Evolutionary conservation across 371 early-diverging fungal species (phyloP), one percentile per base, ranked within the genome.

Genomic region (Blyttiomyces sp.): DNA sequence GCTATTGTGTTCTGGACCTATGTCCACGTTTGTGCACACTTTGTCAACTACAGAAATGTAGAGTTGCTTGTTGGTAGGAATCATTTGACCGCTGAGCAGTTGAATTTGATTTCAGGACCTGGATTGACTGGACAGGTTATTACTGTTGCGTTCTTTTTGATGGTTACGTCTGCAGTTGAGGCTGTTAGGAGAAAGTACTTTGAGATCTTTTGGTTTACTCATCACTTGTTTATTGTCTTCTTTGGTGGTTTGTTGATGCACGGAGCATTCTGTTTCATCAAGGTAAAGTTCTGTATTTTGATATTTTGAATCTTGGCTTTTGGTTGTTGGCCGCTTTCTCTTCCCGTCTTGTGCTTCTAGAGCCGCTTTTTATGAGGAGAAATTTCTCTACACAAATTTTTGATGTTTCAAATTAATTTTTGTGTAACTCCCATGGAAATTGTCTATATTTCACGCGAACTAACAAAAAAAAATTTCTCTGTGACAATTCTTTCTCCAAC

Each of bases 201-300:
- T 69, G 90, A 92, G 69, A 51, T 79, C 55, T 92, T 92, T 68
- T 92, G 88, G 87, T 89, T 88, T 70, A 80, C 86, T 50, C 93
- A 92, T 69, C 93, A 92, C 64, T 74, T 91, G 44, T 92, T 90
- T 61, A 69, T 88, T 51, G 69, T 91, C 54, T 90, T 88, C 74
- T 89, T 92, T 76, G 88, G 79, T 39, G 81, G 83, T 43, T 82
- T 85, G 28, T 78, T 91, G 7, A 79, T 90, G 66, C 93, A 92
- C 70, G 92, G 92, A n/a, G 79, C 86, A 3, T 91, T 85, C 72
- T 92, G 93, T 72, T 74, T 92, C 66, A 77, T 92, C 61, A 86
- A 88, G 66, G 66, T 66, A 31, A 31, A 9, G 30, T 4, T 26
- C 34, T 33, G 19, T 57, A 4, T 9, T 48, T 56, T 45, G 11